Evolutionary conservation across 139 green algal genomes (phyloP).

Genomic region (Tetraselmis chui): DNA sequence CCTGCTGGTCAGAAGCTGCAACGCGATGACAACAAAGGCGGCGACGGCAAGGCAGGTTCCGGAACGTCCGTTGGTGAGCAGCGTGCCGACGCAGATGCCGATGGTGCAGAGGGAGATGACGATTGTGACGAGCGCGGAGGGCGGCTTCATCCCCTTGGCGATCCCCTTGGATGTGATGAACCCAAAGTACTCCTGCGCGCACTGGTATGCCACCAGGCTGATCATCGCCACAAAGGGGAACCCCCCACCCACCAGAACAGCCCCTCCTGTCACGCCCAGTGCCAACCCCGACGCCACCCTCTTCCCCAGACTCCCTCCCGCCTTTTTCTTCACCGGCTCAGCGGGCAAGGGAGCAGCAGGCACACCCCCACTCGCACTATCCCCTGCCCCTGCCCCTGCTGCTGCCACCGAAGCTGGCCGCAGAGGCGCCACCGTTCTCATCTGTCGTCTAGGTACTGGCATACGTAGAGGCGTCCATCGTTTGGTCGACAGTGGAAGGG

Average conservation of each 20-base stretch:
- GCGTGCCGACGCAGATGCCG: conserved; percentile 46
- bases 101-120: conserved; percentile 63
- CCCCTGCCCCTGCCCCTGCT: too few relatives aligned
- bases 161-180: conserved; percentile 58
- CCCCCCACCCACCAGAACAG: conserved; percentile 23
- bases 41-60: conserved; percentile 53
- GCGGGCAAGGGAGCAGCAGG: too few relatives aligned
- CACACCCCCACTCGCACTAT: too few relatives aligned
- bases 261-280: not conserved
- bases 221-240: conserved; percentile 35
- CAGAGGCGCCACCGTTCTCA: too few relatives aligned
- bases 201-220: conserved; percentile 64
- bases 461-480: too few relatives aligned
- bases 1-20: conserved; percentile 56
- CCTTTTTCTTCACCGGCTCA: not conserved
- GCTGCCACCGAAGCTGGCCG: too few relatives aligned
- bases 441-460: too few relatives aligned
- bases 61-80: conserved; percentile 25
- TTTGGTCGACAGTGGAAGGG: too few relatives aligned
- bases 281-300: not conserved
- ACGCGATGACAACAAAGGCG: conserved; percentile 67
- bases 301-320: not conserved
- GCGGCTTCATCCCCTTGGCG: conserved; percentile 52
- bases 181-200: conserved; percentile 48
- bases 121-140: conserved; percentile 44